Base-by-base conservation (phyloP, 139 green algal species). In the Penium margaritaceum region DNA sequence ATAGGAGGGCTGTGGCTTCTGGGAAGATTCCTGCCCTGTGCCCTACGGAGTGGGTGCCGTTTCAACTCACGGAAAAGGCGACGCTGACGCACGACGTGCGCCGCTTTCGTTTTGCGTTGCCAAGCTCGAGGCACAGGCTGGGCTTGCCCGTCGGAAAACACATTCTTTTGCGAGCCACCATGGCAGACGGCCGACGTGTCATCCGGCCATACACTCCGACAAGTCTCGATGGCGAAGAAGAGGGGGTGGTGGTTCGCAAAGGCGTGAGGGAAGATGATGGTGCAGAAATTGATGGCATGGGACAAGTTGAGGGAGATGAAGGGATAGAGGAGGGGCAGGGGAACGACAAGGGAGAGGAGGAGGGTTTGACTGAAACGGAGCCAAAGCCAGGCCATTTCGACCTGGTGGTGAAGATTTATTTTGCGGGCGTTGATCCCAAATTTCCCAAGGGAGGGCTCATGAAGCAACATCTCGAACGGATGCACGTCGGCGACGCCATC, bases 351-450 rank as follows among this genome's bases (percentile, higher is more conserved):
- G n/a, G n/a, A n/a, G n/a, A n/a, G n/a, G n/a, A n/a, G n/a, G n/a
- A n/a, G n/a, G n/a, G n/a, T n/a, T n/a, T n/a, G n/a, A n/a, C n/a
- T n/a, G n/a, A n/a, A n/a, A n/a, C n/a, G n/a, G n/a, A n/a, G n/a
- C n/a, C n/a, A n/a, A n/a, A n/a, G n/a, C n/a, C n/a, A n/a, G 94
- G 94, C 0, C 85, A 92, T 72, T 91, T 99, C 58, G 94, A 98
- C 79, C 86, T 99, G 61, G 88, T 99, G 5, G 85, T 99, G 73
- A 98, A 97, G 88, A 30, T 78, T 41, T 87, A 87, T 77, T 85
- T 81, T 27, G 63, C 47, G 36, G 87, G 89, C 75, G 83, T 90
- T 77, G 87, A 96, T 84, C 89, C 91, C 1, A 75, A 84, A 5
- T 97, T 95, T 83, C 92, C 93, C 0, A 77, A 89, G 3, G 92